Evolutionary conservation across 1,284 basidiomycete species (phyloP), one percentile per base, ranked within the genome.

Genomic region (Rhodotorula sp.): DNA sequence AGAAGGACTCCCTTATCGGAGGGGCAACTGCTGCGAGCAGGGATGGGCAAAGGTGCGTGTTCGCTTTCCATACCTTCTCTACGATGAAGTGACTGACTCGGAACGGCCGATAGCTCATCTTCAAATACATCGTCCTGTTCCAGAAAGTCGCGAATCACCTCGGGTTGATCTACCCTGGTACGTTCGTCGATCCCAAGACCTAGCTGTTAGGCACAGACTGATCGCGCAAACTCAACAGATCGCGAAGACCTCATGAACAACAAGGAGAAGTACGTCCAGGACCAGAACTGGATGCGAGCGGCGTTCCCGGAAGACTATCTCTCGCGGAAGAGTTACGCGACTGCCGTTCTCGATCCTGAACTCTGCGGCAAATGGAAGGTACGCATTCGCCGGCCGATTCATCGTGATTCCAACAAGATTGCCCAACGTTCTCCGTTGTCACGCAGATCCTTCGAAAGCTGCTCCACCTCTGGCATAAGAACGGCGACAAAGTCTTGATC

Each of bases 351-450:
- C 55, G 80, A 84, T 43, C 77, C 80, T 0, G 77, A 74, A 54
- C 87, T 87, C 69, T 94, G 92, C 77, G 93, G 92, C 3, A 95
- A 95, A 81, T 94, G 91, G 91, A 81, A 83, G 75, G 90, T 90
- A 72, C 69, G 86, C 81, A 1, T n/a, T n/a, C n/a, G n/a, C 10
- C 3, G 12, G 31, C 2, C 15, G 16, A 26, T 54, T n/a, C 38
- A 31, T 34, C 15, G n/a, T 15, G 31, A 31, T n/a, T 57, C 38
- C 68, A 19, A 18, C 38, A 43, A 43, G 38, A 12, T 43, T 43
- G 15, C 10, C 23, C 19, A 15, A 16, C 14, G 6, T 38, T 64
- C 66, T 6, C n/a, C 47, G 57, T 28, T 71, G 48, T 26, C 57
- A 50, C 43, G 57, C 77, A 91, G 88, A 86, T 90, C 0, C 81